phyloP scores from a whole-genome alignment of 2,329 filamentous ascomycete genomes.

The Verticillium nonalfalfae region DNA sequence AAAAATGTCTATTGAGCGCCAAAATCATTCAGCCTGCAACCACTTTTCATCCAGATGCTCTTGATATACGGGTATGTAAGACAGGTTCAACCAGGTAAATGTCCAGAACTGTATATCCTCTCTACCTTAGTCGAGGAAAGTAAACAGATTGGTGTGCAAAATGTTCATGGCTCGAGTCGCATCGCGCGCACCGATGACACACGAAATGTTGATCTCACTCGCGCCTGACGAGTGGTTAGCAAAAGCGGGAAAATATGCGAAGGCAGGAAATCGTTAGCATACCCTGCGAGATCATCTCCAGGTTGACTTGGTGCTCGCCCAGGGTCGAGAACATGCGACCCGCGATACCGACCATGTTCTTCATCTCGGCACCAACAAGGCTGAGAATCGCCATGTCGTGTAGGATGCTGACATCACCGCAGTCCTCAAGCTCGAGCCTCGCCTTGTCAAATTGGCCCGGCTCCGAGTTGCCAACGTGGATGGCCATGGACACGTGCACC shows the following conservation, averaged over 20 bases:
- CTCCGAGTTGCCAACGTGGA: constrained; percentile 70
- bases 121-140: constrained; percentile 67
- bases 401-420: constrained; percentile 86
- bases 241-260: neutral
- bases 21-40: neutral
- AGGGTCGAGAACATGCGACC: constrained; percentile 93
- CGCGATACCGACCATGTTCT: constrained; percentile 92
- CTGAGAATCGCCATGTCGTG: constrained; percentile 93
- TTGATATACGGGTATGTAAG: neutral
- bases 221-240: constrained; percentile 53
- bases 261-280: constrained; percentile 19
- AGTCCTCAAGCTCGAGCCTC: constrained; percentile 67
- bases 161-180: constrained; percentile 93
- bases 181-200: constrained; percentile 87
- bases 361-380: constrained; percentile 91
- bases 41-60: neutral
- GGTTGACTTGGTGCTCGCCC: constrained; percentile 89
- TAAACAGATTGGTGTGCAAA: constrained; percentile 93
- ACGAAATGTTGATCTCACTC: constrained; percentile 98
- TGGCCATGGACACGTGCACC: constrained; percentile 95
- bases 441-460: constrained; percentile 60
- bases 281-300: constrained; percentile 99
- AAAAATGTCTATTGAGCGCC: neutral
- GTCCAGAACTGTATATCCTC: neutral
- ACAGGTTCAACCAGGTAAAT: neutral